Evolutionary conservation across 208 protist genomes (phyloP).

Genomic region (Trichomonas vaginalis): DNA sequence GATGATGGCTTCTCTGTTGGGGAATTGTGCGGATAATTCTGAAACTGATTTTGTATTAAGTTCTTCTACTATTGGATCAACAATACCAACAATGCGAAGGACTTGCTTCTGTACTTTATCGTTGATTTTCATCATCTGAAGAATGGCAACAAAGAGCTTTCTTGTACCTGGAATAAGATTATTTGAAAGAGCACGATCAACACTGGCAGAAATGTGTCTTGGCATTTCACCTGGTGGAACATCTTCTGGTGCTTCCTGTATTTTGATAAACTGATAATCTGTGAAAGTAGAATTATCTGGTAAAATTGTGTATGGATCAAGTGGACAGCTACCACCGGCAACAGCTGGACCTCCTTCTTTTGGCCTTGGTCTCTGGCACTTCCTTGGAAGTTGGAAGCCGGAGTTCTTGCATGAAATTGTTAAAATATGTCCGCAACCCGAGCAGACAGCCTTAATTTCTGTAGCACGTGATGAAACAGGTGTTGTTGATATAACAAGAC

Average conservation of each 20-base stretch:
- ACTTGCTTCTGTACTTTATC: constrained; percentile 14
- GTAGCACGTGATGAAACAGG: background rate
- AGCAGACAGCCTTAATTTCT: background rate
- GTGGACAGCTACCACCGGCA: constrained; percentile 24
- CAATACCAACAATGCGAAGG: constrained; percentile 21
- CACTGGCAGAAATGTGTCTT: constrained; percentile 6
- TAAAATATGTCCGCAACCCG: background rate
- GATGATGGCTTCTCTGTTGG: constrained; percentile 13
- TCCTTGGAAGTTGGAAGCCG: background rate
- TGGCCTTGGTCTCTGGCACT: background rate
- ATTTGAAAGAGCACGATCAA: constrained; percentile 24
- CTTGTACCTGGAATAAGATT: constrained; percentile 9
- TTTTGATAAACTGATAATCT: constrained; percentile 33
- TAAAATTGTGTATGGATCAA: constrained; percentile 39
- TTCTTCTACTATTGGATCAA: background rate
- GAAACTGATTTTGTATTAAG: background rate
- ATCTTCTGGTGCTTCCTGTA: constrained; percentile 38
- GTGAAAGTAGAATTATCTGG: constrained; percentile 30
- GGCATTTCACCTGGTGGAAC: constrained; percentile 42
- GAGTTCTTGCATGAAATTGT: background rate
- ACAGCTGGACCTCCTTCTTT: background rate
- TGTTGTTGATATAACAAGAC: background rate
- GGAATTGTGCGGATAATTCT: constrained; percentile 4
- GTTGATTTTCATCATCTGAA: background rate
- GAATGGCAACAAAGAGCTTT: constrained; percentile 18